These are phyloP conservation scores for Hyaloscypha hepaticicola DNA, from an alignment of 495 filamentous ascomycete species.

Conservation along the genomic window DNA sequence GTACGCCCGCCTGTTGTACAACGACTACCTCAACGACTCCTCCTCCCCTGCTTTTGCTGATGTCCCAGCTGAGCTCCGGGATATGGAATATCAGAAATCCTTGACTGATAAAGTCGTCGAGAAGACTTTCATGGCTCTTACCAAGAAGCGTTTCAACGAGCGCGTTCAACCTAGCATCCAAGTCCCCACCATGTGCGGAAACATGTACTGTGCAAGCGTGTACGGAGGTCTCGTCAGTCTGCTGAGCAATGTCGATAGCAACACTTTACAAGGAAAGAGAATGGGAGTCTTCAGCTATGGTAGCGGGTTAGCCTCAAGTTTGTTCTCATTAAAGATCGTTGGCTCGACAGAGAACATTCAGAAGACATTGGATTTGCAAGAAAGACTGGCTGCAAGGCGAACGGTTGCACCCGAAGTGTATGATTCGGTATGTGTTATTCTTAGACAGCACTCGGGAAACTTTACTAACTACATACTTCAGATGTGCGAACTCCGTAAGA, in stretches of 20 bases:
- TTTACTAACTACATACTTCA: slow-evolving; percentile 31
- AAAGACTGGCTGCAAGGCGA: slow-evolving; percentile 67
- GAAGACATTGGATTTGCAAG: slow-evolving; percentile 77
- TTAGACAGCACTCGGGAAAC: not conserved
- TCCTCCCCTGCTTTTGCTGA: slow-evolving; percentile 75
- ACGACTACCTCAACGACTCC: slow-evolving; percentile 86
- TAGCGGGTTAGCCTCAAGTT: slow-evolving; percentile 82
- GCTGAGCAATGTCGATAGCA: slow-evolving; percentile 68
- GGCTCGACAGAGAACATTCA: slow-evolving; percentile 74
- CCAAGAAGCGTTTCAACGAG: slow-evolving; percentile 93
- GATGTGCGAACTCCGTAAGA: slow-evolving; percentile 93
- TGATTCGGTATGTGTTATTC: slow-evolving; percentile 51
- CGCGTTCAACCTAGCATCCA: slow-evolving; percentile 82
- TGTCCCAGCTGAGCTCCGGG: slow-evolving; percentile 80
- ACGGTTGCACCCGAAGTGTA: slow-evolving; percentile 81
- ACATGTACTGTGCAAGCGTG: slow-evolving; percentile 98
- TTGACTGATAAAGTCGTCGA: slow-evolving; percentile 91
- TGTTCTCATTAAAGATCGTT: slow-evolving; percentile 84
- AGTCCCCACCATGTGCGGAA: slow-evolving; percentile 92
- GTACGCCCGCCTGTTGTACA: slow-evolving; percentile 93
- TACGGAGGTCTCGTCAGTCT: slow-evolving; percentile 82
- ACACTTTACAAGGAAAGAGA: slow-evolving; percentile 73
- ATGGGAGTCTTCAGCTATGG: slow-evolving; percentile 95
- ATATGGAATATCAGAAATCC: slow-evolving; percentile 82
- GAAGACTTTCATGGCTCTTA: slow-evolving; percentile 93